A percentile compares a stretch with the other conserved stretches of the same genome.
These are phyloP conservation scores for Flaveria linearis DNA, from an alignment of 129 eudicot species.

Conservation along the genomic window DNA sequence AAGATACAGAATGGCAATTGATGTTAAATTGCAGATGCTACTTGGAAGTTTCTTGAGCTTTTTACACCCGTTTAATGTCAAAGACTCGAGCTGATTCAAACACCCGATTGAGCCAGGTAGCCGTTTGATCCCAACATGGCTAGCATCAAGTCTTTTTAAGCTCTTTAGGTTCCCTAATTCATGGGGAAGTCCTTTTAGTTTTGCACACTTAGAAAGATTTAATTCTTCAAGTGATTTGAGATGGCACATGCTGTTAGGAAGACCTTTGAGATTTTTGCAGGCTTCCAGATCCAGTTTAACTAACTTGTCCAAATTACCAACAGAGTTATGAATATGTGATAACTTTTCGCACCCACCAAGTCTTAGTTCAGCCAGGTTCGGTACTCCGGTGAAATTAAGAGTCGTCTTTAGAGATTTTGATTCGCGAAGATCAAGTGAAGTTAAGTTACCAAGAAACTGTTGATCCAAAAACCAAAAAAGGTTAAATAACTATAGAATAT, in stretches of 20 bases:
- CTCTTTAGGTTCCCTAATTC: constrained; percentile 23
- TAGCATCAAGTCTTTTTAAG: constrained; percentile 25
- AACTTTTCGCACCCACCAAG: constrained; percentile 20
- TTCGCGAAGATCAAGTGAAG: constrained; percentile 17
- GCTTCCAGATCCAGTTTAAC: constrained; percentile 16
- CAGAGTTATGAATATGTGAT: constrained; percentile 21
- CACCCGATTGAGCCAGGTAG: constrained; percentile 26
- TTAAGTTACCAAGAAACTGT: constrained; percentile 26
- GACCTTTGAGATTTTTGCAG: constrained; percentile 14
- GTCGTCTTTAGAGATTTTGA: constrained; percentile 15
- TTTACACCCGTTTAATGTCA: constrained; percentile 5
- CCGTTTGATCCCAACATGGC: constrained; percentile 25
- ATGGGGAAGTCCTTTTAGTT: constrained; percentile 24
- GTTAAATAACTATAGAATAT: background rate
- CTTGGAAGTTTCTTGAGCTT: constrained; percentile 32
- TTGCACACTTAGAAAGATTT: constrained; percentile 8
- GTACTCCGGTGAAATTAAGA: constrained; percentile 26
- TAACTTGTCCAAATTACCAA: constrained; percentile 31
- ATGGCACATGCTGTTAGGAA: constrained; percentile 16
- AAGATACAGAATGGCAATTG: constrained; percentile 11
- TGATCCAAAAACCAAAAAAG: background rate
- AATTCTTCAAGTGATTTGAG: constrained; percentile 24
- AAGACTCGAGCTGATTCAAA: constrained; percentile 12
- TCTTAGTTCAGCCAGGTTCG: constrained; percentile 10
- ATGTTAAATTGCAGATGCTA: constrained; percentile 23